Percentiles rank a stretch among this genome's conserved stretches.
Evolutionary conservation across 2,329 filamentous ascomycete genomes (phyloP).

Genomic region (Colletotrichum aenigma): DNA sequence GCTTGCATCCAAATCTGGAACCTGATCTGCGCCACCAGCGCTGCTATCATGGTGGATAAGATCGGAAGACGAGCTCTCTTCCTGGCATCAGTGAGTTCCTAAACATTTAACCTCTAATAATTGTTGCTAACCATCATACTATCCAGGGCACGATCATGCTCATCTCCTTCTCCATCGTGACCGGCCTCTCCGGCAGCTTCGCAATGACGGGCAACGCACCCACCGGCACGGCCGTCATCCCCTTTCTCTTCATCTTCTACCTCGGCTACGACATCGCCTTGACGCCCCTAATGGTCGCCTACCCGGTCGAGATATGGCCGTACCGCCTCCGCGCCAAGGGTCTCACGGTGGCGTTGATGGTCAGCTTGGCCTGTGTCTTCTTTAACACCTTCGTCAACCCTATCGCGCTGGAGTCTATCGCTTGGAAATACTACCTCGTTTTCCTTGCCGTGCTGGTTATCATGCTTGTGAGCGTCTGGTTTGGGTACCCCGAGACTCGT

Average conservation of each 20-base stretch:
- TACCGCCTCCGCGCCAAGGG: not conserved
- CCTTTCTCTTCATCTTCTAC: not conserved
- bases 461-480: not conserved
- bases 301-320: not conserved
- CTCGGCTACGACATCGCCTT: not conserved
- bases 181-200: not conserved
- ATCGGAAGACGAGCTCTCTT: not conserved
- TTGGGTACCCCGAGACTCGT: not conserved
- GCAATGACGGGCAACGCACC: not conserved
- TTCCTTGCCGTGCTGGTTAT: not conserved
- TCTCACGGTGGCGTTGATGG: not conserved
- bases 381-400: not conserved
- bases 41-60: rapidly evolving
- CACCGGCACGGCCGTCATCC: not conserved
- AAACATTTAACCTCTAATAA: constrained; percentile 12
- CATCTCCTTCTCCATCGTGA: not conserved
- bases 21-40: not conserved
- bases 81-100: not conserved
- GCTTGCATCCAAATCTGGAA: not conserved
- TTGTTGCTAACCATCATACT: not conserved
- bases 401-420: not conserved
- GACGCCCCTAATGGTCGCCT: not conserved
- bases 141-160: not conserved
- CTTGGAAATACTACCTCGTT: not conserved
- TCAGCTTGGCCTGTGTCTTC: not conserved